These are phyloP conservation scores for Podaxis sp. DNA, from an alignment of 768 basidiomycete genomes.

Conservation along the genomic window DNA sequence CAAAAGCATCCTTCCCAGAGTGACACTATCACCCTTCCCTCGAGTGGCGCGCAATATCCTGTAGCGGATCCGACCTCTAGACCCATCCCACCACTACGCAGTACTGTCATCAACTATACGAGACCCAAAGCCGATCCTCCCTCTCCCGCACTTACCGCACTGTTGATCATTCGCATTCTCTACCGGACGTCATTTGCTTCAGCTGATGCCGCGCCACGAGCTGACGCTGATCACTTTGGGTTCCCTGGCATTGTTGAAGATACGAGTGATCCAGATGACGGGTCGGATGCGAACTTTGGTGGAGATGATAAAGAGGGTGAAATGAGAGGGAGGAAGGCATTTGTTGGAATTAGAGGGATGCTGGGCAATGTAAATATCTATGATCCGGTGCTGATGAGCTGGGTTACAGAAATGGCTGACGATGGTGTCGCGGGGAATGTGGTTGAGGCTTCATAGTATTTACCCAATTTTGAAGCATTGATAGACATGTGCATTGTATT, in stretches of 20 bases:
- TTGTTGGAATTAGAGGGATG: conserved; percentile 54
- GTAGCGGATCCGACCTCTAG: conserved; percentile 62
- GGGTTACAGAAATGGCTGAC: conserved; percentile 41
- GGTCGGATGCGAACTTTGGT: conserved; percentile 45
- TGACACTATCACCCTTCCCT: conserved; percentile 69
- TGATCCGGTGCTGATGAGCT: conserved; percentile 51
- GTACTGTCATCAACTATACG: conserved; percentile 56
- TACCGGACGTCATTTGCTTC: conserved; percentile 80
- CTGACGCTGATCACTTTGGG: conserved; percentile 84
- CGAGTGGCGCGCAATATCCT: conserved; percentile 53
- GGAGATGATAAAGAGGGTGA: conserved; percentile 66
- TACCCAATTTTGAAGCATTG: too few relatives aligned
- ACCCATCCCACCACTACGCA: conserved; percentile 68
- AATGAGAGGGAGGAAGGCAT: conserved; percentile 68
- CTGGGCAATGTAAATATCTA: conserved; percentile 64
- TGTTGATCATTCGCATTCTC: conserved; percentile 80
- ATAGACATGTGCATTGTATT: not conserved
- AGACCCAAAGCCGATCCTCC: conserved; percentile 63
- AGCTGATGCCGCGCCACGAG: conserved; percentile 63
- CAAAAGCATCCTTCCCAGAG: conserved; percentile 68
- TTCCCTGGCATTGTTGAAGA: conserved; percentile 84
- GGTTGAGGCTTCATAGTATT: not conserved
- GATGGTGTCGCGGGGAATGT: conserved; percentile 19
- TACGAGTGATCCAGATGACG: conserved; percentile 59
- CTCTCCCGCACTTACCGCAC: conserved; percentile 72